Conservation (phyloP, 2,329 filamentous ascomycete genomes). For the Fusarium subglutinans region DNA sequence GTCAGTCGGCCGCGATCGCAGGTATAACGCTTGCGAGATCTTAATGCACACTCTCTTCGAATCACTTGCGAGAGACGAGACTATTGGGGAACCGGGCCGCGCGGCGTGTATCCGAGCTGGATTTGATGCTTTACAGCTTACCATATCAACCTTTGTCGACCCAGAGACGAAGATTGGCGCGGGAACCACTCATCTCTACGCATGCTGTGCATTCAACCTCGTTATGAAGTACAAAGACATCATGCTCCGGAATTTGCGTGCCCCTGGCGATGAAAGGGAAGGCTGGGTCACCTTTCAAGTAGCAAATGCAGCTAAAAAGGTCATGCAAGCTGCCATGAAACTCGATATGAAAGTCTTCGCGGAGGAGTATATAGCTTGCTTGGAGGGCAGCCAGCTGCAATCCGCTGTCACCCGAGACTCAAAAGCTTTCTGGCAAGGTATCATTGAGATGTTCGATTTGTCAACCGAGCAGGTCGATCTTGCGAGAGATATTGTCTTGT, state of each 20-base stretch:
- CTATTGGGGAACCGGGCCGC: slow-evolving; percentile 65
- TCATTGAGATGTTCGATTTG: slow-evolving; percentile 78
- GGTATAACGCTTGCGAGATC: slow-evolving; percentile 82
- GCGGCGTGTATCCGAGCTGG: slow-evolving; percentile 72
- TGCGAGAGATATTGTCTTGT: slow-evolving; percentile 77
- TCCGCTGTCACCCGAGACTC: slow-evolving; percentile 76
- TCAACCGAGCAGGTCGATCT: slow-evolving; percentile 77
- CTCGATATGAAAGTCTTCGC: slow-evolving; percentile 56
- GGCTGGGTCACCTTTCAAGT: slow-evolving; percentile 54
- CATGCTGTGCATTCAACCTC: slow-evolving; percentile 72
- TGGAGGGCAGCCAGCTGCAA: slow-evolving; percentile 68
- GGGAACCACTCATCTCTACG: slow-evolving; percentile 67
- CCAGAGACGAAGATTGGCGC: slow-evolving; percentile 55
- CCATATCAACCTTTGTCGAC: slow-evolving; percentile 65
- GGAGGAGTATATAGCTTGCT: slow-evolving; percentile 65
- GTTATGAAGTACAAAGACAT: slow-evolving; percentile 70
- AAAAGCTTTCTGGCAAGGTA: slow-evolving; percentile 49
- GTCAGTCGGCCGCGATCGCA: slow-evolving; percentile 79
- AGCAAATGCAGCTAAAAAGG: slow-evolving; percentile 55
- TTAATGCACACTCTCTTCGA: slow-evolving; percentile 79
- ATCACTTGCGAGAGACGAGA: slow-evolving; percentile 64
- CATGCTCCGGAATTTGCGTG: slow-evolving; percentile 56
- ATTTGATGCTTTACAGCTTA: slow-evolving; percentile 66
- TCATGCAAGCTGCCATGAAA: slow-evolving; percentile 64
- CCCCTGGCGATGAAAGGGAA: slow-evolving; percentile 40